A percentile compares a stretch with the other conserved stretches of the same genome.
Evolutionary conservation across 2,329 filamentous ascomycete species (phyloP).

Genomic region (Fusarium pilosicola): DNA sequence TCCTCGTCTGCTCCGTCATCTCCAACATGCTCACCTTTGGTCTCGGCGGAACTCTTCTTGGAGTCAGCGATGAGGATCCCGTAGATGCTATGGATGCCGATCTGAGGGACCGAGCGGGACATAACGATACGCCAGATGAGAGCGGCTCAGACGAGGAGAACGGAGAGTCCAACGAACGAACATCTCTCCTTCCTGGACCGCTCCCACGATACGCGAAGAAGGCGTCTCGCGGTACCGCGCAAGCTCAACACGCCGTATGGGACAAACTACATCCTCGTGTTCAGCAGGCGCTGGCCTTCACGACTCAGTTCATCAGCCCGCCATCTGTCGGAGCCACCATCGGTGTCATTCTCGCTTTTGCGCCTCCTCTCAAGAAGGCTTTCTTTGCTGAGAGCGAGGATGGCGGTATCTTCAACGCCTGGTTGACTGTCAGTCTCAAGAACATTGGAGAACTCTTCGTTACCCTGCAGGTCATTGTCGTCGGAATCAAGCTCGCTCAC

Average conservation of each 20-base stretch:
- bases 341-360: conserved; percentile 14
- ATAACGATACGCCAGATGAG: not conserved
- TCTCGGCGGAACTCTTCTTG: conserved; percentile 22
- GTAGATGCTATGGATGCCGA: conserved; percentile 22
- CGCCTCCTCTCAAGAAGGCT: conserved; percentile 21
- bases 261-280: conserved; percentile 12
- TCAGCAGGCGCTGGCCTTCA: conserved; percentile 7
- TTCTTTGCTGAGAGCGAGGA: conserved; percentile 23
- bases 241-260: conserved; percentile 20
- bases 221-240: conserved; percentile 3
- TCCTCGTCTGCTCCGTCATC: conserved; percentile 30
- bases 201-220: conserved; percentile 22
- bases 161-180: conserved; percentile 8
- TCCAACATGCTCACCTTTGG: conserved; percentile 33
- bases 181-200: conserved; percentile 21
- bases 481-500: conserved; percentile 30
- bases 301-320: conserved; percentile 23
- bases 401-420: conserved; percentile 25
- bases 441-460: conserved; percentile 32
- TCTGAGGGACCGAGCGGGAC: conserved; percentile 15
- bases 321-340: conserved; percentile 13
- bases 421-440: conserved; percentile 30
- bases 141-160: not conserved
- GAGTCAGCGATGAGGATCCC: conserved; percentile 22
- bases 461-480: conserved; percentile 26